Base-by-base conservation (phyloP, 225 moss, liverwort and hornwort genomes). In the Polytrichum formosum region DNA sequence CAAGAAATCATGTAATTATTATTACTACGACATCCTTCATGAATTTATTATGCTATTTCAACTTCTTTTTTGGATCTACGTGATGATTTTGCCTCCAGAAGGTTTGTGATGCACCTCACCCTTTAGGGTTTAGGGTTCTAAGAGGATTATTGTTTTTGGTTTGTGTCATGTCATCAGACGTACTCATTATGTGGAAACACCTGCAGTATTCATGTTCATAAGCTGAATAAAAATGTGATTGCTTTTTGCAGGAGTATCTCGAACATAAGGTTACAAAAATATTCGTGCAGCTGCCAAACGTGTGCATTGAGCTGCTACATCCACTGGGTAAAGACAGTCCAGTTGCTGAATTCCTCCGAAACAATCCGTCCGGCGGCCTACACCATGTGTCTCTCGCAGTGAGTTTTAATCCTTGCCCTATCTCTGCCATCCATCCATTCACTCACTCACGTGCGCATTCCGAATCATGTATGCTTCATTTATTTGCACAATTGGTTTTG, bases 381-480 rank as follows among this genome's bases (percentile, higher is more conserved):
- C 95, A 95, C 74, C 95, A 95, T 68, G 72, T 95, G 54, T 88
- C 86, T 25, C 80, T 95, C 2, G 85, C 81, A 1, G 94, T 91
- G 23, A 67, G 71, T 75, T 71, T 33, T 63, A 5, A 16, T 20
- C n/a, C 21, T 13, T 54, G 17, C 5, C 37, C 35, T 8, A 33
- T 7, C 33, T 37, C 37, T 37, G 37, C 10, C 37, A 10, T 65
- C 18, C 21, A 20, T 31, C 18, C 62, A 63, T 25, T 63, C 5
- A 9, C 27, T 63, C 0, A 23, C 23, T 23, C 23, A 23, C 23
- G 23, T 23, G 4, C 62, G 4, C 6, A 10, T 27, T 4, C 21
- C 18, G 35, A 4, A 13, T 65, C 46, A 21, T 4, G 16, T 21
- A 28, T 22, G 46, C 7, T 16, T 29, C 1, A 10, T 4, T 26